Evolutionary conservation across 1,284 basidiomycete genomes (phyloP), one percentile per base, ranked within the genome.

Genomic region (Cystodermella granulosa): DNA sequence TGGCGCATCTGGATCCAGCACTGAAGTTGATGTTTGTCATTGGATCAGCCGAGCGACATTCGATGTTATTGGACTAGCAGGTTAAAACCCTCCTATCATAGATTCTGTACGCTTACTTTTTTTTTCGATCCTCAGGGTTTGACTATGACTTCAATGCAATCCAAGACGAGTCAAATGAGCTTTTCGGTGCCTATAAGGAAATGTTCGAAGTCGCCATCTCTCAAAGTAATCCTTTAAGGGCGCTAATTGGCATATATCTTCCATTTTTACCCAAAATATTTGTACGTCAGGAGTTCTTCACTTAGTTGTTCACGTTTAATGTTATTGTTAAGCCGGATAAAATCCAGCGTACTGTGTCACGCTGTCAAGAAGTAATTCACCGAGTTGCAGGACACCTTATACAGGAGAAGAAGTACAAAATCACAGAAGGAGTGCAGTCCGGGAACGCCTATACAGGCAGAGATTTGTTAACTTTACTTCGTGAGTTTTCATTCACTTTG

Each of bases 121-220:
- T 18, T 21, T 21, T 13, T 34, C 14, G 14, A 11, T 47, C 22
- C 17, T 13, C 41, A 87, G 87, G 84, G 1, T 90, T 90, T 55
- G 84, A 82, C 52, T 90, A 90, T 55, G 68, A 80, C 43, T 89
- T 90, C 65, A 81, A 86, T 48, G 81, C 87, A 1, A 83, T 90
- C 34, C 75, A 84, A 38, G 74, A 86, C 46, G 84, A 87, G 55
- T 71, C 79, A 2, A 85, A 89, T 49, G 82, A 86, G 54, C 73
- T 90, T 4, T 84, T 89, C 52, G 61, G 67, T 36, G 86, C 87
- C 0, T 90, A 88, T 64, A 83, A 79, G 54, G 81, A 87, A 42
- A 88, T 90, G 86, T 89, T 89, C 51, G 84, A 85, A 54, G 69
- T 78, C 15, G 79, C 76, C 3, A 62, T 87, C 14, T 79, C 81